Evolutionary conservation across 1,284 basidiomycete genomes (phyloP), one percentile per base, ranked within the genome.

Genomic region (Bondarzewia mesenterica): DNA sequence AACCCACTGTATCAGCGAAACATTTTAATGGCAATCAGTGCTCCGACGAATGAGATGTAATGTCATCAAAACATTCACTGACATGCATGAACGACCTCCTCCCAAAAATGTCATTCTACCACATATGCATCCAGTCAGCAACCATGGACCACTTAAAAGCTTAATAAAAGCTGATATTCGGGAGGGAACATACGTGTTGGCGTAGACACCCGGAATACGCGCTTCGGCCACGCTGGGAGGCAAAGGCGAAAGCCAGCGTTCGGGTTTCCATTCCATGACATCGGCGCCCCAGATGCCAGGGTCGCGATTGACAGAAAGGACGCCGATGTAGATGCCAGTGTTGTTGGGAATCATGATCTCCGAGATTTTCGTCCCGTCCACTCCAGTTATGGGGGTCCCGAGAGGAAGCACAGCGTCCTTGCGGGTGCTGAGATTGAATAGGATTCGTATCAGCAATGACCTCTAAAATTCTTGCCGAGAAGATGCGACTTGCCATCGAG

Each of bases 41-140:
- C 29, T 26, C 21, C 5, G 4, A 8, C 18, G 38, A 12, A 8
- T 12, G 14, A 8, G 27, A 43, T 5, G 6, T n/a, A 35, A 35
- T 16, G 21, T 27, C 15, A 23, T 42, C 14, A 14, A 8, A 15
- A 21, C 18, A 20, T 16, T 20, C 22, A 35, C 44, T 36, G 4
- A 46, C 45, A 46, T 46, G 45, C 45, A 46, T 10, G 45, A 32
- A 4, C 36, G 32, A 22, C 45, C 45, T 23, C 45, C 45, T 12
- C 45, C 45, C 15, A 38, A 25, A 36, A 46, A 46, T 22, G 45
- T 46, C 20, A 46, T 16, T n/a, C 43, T 44, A n/a, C 15, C 16
- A 35, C 6, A 14, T 29, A 14, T n/a, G 10, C 10, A 7, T 7
- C 12, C 18, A 25, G 29, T 32, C 21, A 44, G 22, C 25, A 44